Base-by-base conservation (phyloP, 2,329 filamentous ascomycete species). In the Aspergillus sp. region DNA sequence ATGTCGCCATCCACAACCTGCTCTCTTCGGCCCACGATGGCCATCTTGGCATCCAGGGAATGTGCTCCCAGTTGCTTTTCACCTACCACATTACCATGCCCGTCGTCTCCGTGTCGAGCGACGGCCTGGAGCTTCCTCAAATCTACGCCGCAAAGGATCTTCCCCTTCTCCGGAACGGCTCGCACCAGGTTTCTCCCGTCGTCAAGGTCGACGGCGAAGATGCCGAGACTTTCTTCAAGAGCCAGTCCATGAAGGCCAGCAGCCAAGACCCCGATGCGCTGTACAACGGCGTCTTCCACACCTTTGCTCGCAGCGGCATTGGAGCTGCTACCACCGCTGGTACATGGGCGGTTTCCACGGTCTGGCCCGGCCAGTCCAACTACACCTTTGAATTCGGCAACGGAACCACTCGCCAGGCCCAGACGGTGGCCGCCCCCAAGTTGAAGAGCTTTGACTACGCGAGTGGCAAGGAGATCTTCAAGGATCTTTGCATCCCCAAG, bases 1-100 rank as follows among this genome's bases (percentile, higher is more conserved):
- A 80, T 52, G 48, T 66, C 6, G 76, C 77, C 27, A 66, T 87
- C 2, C 75, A 77, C 44, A 62, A 70, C 31, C 62, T 79, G 6
- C 68, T 82, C 31, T 70, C 71, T 26, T 69, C 68, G 1, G 76
- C 78, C 4, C 81, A 86, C 51, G 83, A 88, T 56, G 81, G 82
- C 1, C 84, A 88, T 55, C 52, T 70, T 10, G 34, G 7, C 10
- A 57, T 60, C 26, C 37, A 51, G 5, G 19, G 19, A 4, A 49
- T 61, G 11, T 64, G 58, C 38, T 64, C 64, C 1, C 42, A 54
- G n/a, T 44, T 46, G 1, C 50, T 64, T 5, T 81, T 84, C 40
- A 65, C 69, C 2, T 81, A 75, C 54, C 31, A 40, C 5, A 45
- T 53, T 19, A 46, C 49, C 26, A 33, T 54, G 6, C 68, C 76